These are phyloP conservation scores for Podaxis rugospora DNA, from an alignment of 768 basidiomycete species.

Conservation along the genomic window DNA sequence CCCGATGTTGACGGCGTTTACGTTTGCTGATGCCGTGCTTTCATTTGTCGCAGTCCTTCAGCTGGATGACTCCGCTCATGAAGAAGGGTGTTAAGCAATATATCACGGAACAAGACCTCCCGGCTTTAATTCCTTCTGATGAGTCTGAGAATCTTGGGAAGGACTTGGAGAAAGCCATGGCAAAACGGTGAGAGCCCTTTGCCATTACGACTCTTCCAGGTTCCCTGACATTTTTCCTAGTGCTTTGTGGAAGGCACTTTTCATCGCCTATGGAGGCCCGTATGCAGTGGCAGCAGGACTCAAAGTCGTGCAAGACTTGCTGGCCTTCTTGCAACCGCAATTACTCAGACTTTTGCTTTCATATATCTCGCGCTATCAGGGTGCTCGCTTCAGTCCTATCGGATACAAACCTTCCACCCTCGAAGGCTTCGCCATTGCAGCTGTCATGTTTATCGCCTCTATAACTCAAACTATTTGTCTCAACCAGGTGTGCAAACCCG, in stretches of 20 bases:
- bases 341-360: constrained; percentile 73
- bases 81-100: constrained; percentile 57
- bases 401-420: constrained; percentile 31
- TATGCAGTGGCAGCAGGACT: constrained; percentile 58
- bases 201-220: not conserved
- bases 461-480: constrained; percentile 75
- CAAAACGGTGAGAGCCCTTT: constrained; percentile 51
- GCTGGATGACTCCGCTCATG: constrained; percentile 84
- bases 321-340: constrained; percentile 86
- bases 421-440: constrained; percentile 73
- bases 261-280: constrained; percentile 73
- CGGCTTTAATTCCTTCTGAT: constrained; percentile 63
- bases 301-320: constrained; percentile 75
- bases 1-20: not conserved
- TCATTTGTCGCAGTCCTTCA: constrained; percentile 48
- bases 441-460: constrained; percentile 77
- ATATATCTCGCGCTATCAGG: constrained; percentile 80
- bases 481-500: constrained; percentile 55
- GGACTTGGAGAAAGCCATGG: constrained; percentile 54
- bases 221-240: constrained; percentile 25
- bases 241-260: constrained; percentile 70
- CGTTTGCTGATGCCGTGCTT: not conserved
- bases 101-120: constrained; percentile 85
- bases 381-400: constrained; percentile 31
- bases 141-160: constrained; percentile 65